Percentiles rank a stretch among this genome's conserved stretches.
phyloP scores from a whole-genome alignment of 768 basidiomycete species.

The Auricularia sp. region DNA sequence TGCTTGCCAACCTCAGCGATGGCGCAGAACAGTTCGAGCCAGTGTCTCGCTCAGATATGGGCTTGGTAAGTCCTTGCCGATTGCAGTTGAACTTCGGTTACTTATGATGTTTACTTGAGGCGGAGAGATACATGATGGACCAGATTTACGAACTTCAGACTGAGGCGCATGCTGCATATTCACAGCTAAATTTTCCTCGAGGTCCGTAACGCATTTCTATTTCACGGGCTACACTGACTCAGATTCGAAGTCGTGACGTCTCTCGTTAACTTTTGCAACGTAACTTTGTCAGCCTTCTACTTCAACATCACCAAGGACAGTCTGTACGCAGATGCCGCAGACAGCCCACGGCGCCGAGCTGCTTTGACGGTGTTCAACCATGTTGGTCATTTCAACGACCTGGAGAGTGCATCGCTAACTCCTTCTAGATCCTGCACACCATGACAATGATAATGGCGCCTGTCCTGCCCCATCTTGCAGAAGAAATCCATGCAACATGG shows the following conservation, averaged over 20 bases:
- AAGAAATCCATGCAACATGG: conserved; percentile 56
- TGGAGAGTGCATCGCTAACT: background rate
- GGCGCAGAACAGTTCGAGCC: conserved; percentile 20
- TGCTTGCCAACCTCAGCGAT: conserved; percentile 66
- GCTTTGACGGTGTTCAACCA: conserved; percentile 63
- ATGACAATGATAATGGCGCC: conserved; percentile 71
- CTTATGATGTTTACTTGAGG: conserved; percentile 32
- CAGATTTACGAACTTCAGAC: conserved; percentile 67
- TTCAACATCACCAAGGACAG: conserved; percentile 88
- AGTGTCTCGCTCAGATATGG: conserved; percentile 36
- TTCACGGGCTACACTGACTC: background rate
- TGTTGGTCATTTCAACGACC: conserved; percentile 27
- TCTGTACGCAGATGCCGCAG: conserved; percentile 59
- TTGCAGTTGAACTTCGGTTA: background rate
- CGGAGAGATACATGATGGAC: conserved; percentile 80
- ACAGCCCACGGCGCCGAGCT: conserved; percentile 46
- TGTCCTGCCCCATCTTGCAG: conserved; percentile 80
- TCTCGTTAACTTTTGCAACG: conserved; percentile 67
- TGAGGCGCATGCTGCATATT: conserved; percentile 57
- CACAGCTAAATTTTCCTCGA: conserved; percentile 68
- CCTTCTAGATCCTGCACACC: conserved; percentile 47
- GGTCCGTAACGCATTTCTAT: conserved; percentile 33
- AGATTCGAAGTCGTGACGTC: conserved; percentile 50
- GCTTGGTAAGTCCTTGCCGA: conserved; percentile 40
- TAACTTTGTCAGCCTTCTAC: conserved; percentile 81